Conservation (phyloP, 129 eudicot species). For the Helianthus tuberosus region DNA sequence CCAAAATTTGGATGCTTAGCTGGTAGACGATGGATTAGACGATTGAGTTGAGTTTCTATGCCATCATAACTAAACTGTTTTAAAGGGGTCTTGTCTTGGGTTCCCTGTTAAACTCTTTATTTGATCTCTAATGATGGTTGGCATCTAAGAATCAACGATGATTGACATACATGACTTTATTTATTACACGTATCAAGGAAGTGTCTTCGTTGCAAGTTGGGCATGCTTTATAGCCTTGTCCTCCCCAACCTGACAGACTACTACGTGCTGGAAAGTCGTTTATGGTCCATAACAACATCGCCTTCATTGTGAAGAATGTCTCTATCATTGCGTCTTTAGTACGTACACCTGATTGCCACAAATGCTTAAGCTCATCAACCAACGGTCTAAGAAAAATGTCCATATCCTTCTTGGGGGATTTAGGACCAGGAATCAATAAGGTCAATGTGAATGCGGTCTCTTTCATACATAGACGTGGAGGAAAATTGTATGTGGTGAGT, state of each 20-base stretch:
- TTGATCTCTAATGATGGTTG: too few species aligned
- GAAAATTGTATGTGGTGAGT: too few species aligned
- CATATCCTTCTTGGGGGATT: too few species aligned
- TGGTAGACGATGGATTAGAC: too few species aligned
- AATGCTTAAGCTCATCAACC: neutral
- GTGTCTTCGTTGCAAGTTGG: neutral
- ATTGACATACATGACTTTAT: too few species aligned
- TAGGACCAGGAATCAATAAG: too few species aligned
- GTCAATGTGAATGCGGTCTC: too few species aligned
- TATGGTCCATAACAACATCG: neutral
- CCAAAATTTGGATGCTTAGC: too few species aligned
- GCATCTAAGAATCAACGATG: neutral
- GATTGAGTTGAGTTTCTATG: too few species aligned
- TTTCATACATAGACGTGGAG: too few species aligned
- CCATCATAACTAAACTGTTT: too few species aligned
- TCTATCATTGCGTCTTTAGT: neutral
- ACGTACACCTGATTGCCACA: too few species aligned
- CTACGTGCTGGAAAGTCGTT: neutral
- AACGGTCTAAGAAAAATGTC: neutral
- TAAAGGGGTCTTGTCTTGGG: neutral
- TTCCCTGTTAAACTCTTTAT: neutral
- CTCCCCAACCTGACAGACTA: neutral
- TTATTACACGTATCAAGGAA: neutral
- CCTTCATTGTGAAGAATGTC: neutral
- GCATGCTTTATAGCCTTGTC: neutral